Conservation (phyloP, 495 filamentous ascomycete genomes). For the Aspergillus indologenus region DNA sequence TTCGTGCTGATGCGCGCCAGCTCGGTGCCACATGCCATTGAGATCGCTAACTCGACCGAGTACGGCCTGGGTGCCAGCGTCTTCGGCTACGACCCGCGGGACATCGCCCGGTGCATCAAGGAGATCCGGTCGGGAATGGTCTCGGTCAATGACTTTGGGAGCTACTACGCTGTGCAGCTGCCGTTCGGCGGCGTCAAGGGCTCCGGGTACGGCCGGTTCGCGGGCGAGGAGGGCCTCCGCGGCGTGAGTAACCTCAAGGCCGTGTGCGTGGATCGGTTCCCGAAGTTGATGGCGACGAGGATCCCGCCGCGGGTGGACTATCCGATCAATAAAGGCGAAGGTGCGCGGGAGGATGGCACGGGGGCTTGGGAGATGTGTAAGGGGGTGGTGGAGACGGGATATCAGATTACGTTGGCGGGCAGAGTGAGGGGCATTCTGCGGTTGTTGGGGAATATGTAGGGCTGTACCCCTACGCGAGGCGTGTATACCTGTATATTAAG, state of each 20-base stretch:
- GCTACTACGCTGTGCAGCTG: conserved; percentile 85
- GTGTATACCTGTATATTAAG: neutral
- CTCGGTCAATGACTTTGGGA: conserved; percentile 89
- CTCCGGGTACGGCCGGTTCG: conserved; percentile 91
- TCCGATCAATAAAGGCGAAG: conserved; percentile 56
- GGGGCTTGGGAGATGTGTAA: conserved; percentile 57
- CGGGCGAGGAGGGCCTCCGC: conserved; percentile 82
- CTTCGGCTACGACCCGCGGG: conserved; percentile 56
- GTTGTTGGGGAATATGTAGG: conserved; percentile 46
- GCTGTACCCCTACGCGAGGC: too few relatives aligned
- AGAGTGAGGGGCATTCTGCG: conserved; percentile 47
- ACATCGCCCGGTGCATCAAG: conserved; percentile 58
- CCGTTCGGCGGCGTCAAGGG: conserved; percentile 88
- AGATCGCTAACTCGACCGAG: conserved; percentile 69
- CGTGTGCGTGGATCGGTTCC: conserved; percentile 72
- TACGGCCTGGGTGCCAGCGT: conserved; percentile 82
- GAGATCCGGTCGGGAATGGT: conserved; percentile 84
- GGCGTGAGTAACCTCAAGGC: conserved; percentile 82
- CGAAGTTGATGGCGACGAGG: conserved; percentile 55
- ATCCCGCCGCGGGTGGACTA: conserved; percentile 81
- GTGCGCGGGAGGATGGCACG: conserved; percentile 49
- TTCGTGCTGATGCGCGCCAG: conserved; percentile 76
- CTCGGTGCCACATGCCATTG: conserved; percentile 57
- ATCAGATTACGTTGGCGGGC: conserved; percentile 50
- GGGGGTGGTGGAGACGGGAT: conserved; percentile 62